Conservation (phyloP, 257 asterid species). For the Nicotiana benthamiana region DNA sequence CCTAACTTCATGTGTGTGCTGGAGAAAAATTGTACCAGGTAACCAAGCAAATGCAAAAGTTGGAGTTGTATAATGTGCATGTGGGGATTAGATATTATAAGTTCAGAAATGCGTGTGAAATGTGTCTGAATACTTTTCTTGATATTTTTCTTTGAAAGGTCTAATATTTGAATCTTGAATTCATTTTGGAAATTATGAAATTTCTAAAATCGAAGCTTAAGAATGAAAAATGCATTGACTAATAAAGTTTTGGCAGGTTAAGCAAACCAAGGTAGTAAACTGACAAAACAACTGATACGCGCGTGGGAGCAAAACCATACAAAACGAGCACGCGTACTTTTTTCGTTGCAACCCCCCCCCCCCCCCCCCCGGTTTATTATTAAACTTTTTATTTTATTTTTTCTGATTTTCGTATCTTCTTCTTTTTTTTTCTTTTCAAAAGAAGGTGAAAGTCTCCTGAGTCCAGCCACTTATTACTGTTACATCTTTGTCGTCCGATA, state of each 20-base stretch:
- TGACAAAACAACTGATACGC: constrained; percentile 5
- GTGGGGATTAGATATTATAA: not conserved
- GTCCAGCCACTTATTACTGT: not conserved
- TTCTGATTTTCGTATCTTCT: not conserved
- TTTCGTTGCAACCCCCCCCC: too few species aligned
- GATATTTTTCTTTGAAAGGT: not conserved
- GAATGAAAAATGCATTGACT: not conserved
- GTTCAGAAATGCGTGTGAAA: not conserved
- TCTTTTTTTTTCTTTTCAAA: not conserved
- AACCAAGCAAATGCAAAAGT: not conserved
- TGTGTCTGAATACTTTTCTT: not conserved
- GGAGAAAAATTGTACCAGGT: not conserved
- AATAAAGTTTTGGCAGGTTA: not conserved
- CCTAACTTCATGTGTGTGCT: not conserved
- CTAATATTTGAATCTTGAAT: not conserved
- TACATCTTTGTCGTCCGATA: not conserved
- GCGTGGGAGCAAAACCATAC: not conserved
- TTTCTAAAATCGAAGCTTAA: not conserved
- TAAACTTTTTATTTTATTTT: not conserved
- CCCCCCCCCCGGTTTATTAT: not conserved
- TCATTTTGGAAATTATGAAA: not conserved
- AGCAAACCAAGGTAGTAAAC: not conserved
- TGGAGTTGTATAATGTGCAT: not conserved
- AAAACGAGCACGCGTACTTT: not conserved
- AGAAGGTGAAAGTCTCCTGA: not conserved